Percentiles rank a stretch among this genome's conserved stretches.
phyloP scores from a whole-genome alignment of 1,284 basidiomycete genomes.

The Rhodotorula mucilaginosa region DNA sequence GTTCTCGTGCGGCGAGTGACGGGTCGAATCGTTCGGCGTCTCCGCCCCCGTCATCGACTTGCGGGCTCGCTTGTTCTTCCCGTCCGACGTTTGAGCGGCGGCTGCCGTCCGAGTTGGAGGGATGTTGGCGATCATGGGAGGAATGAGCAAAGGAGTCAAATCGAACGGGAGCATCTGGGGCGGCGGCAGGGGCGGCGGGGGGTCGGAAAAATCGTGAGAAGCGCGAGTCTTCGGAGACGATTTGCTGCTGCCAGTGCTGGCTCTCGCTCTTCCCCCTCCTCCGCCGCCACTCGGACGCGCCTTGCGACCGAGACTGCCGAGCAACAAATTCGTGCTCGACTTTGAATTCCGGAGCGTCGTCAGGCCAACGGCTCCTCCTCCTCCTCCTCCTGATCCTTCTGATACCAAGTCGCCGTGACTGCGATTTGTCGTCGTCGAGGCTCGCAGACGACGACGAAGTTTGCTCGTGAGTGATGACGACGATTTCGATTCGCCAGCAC shows the following conservation, averaged over 20 bases:
- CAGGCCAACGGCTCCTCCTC: not conserved
- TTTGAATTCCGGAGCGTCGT: constrained; percentile 15
- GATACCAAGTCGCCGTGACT: not conserved
- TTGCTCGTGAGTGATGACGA: constrained; percentile 4
- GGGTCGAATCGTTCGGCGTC: too few species aligned
- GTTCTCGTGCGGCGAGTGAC: too few species aligned
- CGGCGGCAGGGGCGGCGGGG: too few species aligned
- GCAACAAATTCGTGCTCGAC: constrained; percentile 4
- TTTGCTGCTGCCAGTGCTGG: too few species aligned
- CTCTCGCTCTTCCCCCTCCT: too few species aligned
- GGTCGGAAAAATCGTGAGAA: too few species aligned
- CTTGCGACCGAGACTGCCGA: constrained; percentile 4
- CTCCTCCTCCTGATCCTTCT: not conserved
- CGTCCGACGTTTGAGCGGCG: not conserved
- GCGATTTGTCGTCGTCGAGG: not conserved
- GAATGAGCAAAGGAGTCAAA: not conserved
- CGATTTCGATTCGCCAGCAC: not conserved
- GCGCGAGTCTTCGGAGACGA: too few species aligned
- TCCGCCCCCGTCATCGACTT: too few species aligned
- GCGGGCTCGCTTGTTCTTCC: too few species aligned
- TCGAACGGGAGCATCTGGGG: not conserved
- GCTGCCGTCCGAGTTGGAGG: not conserved
- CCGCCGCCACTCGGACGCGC: too few species aligned
- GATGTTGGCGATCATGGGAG: not conserved
- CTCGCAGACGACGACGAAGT: constrained; percentile 12